phyloP scores from a whole-genome alignment of 305 asterid species.

The Fraxinus paxiana region DNA sequence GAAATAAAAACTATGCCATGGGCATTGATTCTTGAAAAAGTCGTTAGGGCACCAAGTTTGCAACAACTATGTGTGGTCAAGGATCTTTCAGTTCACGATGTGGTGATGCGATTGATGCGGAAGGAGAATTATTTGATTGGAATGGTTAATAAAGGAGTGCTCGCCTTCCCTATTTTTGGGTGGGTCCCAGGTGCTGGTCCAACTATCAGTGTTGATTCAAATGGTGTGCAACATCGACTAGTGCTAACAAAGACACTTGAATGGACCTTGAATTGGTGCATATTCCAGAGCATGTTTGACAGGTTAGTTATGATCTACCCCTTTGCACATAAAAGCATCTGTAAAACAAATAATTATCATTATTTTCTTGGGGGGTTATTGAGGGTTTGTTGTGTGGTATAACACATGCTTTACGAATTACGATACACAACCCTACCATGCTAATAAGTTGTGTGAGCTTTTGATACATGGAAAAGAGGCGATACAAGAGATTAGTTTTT shows the following conservation, averaged over 20 bases:
- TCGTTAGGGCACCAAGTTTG: slow-evolving; percentile 54
- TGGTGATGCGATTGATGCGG: slow-evolving; percentile 88
- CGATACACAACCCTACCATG: background rate
- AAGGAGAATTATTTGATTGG: slow-evolving; percentile 97
- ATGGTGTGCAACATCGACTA: slow-evolving; percentile 51
- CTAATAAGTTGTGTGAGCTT: background rate
- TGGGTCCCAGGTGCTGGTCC: slow-evolving; percentile 89
- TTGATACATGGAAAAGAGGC: background rate
- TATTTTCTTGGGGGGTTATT: background rate
- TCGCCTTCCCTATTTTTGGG: slow-evolving; percentile 74
- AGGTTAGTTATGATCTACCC: slow-evolving; percentile 45
- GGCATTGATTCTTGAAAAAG: slow-evolving; percentile 81
- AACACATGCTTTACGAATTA: background rate
- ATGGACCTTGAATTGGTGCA: slow-evolving; percentile 93
- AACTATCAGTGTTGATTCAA: slow-evolving; percentile 39
- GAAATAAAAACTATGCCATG: slow-evolving; percentile 93
- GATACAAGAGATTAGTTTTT: background rate
- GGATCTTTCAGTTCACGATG: slow-evolving; percentile 85
- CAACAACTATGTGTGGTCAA: slow-evolving; percentile 73
- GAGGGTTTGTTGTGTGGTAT: background rate
- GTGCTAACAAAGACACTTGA: slow-evolving; percentile 86
- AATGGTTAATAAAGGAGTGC: slow-evolving; percentile 94
- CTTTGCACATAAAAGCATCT: background rate
- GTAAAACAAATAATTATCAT: background rate
- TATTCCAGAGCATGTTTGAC: slow-evolving; percentile 95